Percentiles rank a stretch among this genome's conserved stretches.
Conservation (phyloP, 129 eudicot genomes). For the Saposhnikovia divaricata region DNA sequence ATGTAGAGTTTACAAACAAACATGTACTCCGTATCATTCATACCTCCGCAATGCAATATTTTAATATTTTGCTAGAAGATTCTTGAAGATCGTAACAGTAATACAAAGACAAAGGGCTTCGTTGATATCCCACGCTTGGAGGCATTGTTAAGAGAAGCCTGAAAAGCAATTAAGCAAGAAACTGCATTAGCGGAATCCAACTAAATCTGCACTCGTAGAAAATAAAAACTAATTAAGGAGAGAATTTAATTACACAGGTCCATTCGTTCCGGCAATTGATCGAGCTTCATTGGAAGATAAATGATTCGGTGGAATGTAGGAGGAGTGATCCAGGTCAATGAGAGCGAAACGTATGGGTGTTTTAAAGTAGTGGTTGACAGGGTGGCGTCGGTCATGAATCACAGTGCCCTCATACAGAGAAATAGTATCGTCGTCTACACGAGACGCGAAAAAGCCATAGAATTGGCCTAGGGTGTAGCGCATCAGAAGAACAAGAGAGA, state of each 20-base stretch:
- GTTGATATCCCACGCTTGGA: not conserved
- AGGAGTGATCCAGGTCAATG: constrained; percentile 14
- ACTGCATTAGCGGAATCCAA: no score
- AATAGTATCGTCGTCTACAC: not conserved
- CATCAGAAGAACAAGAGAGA: not conserved
- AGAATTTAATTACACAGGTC: constrained; percentile 8
- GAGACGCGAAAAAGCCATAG: not conserved
- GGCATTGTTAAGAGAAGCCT: not conserved
- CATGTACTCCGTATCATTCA: no score
- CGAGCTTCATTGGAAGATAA: constrained; percentile 18
- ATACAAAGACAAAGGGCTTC: not conserved
- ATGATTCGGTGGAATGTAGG: constrained; percentile 14
- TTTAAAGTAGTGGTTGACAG: constrained; percentile 1
- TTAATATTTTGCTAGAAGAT: no score
- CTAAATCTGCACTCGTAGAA: no score
- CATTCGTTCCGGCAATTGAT: constrained; percentile 3
- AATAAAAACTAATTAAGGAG: no score
- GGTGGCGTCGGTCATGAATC: not conserved
- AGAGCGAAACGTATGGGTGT: constrained; percentile 19
- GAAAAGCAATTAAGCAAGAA: not conserved
- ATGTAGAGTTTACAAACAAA: no score
- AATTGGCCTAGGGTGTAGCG: not conserved
- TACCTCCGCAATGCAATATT: not conserved
- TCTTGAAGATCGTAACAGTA: not conserved
- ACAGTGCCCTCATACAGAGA: not conserved